Evolutionary conservation across 2,329 filamentous ascomycete species (phyloP), one percentile per base, ranked within the genome.

Genomic region (Waltergamsia citrina): DNA sequence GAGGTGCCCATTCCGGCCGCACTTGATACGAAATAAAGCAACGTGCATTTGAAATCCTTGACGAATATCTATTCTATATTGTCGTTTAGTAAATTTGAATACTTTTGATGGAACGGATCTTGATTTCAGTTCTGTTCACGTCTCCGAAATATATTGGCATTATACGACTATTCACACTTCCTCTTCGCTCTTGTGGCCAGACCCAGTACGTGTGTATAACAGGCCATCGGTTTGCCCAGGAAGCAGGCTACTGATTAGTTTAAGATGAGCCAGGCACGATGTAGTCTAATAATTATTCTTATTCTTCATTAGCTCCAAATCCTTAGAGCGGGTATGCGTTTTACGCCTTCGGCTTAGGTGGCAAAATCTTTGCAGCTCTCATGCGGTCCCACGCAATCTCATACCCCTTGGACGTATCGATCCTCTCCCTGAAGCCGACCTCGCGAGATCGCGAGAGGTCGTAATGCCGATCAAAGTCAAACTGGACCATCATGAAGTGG

Each of bases 1-100:
- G 64, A 3, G 64, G 62, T 2, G 33, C 65, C 7, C 58, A 61
- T 42, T 50, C 47, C 7, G 59, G 59, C 9, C 23, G 23, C 23
- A 25, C 23, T 25, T 25, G n/a, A n/a, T 25, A n/a, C 23, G n/a
- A n/a, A 25, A 9, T 9, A 25, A 25, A 9, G n/a, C 23, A 25
- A 25, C 23, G n/a, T n/a, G 9, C 9, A 9, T n/a, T 25, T 25
- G 23, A n/a, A 25, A 25, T 25, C 23, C 9, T n/a, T n/a, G 23
- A 25, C n/a, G n/a, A 9, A 9, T 25, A n/a, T 9, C n/a, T 25
- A 9, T 25, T 25, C n/a, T 25, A 9, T 9, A 9, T 25, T 9
- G 9, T 25, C n/a, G 9, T 25, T n/a, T 25, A 9, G 23, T 25
- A 25, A 25, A n/a, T 9, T 25, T 25, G 23, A n/a, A 9, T 25